Percentiles rank a stretch among this genome's conserved stretches.
These are phyloP conservation scores for Colletotrichum eleusines DNA, from an alignment of 2,329 filamentous ascomycete species.

Conservation along the genomic window DNA sequence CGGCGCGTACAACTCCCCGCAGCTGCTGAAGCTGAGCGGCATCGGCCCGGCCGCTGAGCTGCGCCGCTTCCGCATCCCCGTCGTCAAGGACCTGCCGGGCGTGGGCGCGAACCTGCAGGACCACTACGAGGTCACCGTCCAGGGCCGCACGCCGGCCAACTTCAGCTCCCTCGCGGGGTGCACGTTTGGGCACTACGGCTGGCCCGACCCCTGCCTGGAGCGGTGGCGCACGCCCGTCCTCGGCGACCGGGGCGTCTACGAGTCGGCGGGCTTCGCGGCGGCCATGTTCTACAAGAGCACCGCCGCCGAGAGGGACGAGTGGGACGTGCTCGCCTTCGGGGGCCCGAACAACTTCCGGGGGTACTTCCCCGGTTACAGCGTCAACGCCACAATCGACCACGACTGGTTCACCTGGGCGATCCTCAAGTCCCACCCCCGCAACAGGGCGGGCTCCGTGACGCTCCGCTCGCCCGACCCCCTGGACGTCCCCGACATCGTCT, in stretches of 20 bases:
- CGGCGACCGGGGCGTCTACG: slow-evolving; percentile 56
- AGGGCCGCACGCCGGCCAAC: slow-evolving; percentile 56
- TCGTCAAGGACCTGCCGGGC: slow-evolving; percentile 66
- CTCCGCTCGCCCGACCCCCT: slow-evolving; percentile 72
- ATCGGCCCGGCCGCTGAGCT: slow-evolving; percentile 58
- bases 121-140: slow-evolving; percentile 62
- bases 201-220: slow-evolving; percentile 51
- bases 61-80: slow-evolving; percentile 52
- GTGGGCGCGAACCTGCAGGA: slow-evolving; percentile 73
- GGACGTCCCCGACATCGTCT: slow-evolving; percentile 72
- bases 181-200: slow-evolving; percentile 46
- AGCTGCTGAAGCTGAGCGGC: slow-evolving; percentile 65
- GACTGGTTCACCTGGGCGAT: slow-evolving; percentile 61
- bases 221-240: slow-evolving; percentile 49
- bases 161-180: slow-evolving; percentile 52
- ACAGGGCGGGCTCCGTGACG: slow-evolving; percentile 70
- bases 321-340: slow-evolving; percentile 53
- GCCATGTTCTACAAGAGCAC: slow-evolving; percentile 49
- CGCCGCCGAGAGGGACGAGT: slow-evolving; percentile 44
- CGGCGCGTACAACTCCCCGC: slow-evolving; percentile 66
- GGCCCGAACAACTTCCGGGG: slow-evolving; percentile 55
- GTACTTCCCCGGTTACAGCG: slow-evolving; percentile 54
- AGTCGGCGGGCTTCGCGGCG: slow-evolving; percentile 43
- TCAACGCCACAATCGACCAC: slow-evolving; percentile 48
- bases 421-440: slow-evolving; percentile 73